Conservation (phyloP, 345 rosid genomes). For the Arabidopsis suecica region DNA sequence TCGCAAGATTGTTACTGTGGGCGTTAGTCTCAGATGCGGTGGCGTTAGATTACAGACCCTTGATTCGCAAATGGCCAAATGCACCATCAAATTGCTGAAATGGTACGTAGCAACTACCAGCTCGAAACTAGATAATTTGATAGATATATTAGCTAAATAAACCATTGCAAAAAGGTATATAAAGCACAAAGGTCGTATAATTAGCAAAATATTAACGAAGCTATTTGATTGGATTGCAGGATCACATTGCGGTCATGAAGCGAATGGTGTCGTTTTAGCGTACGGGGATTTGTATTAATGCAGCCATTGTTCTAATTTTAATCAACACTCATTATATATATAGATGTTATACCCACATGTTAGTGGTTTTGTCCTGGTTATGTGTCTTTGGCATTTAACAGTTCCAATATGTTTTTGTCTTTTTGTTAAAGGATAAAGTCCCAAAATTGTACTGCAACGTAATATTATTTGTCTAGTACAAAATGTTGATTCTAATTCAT, state of each 20-base stretch:
- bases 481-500: neutral
- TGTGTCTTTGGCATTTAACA: neutral
- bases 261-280: constrained; percentile 5
- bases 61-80: constrained; percentile 62
- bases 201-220: constrained; percentile 3
- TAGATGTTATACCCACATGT: neutral
- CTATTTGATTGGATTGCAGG: constrained; percentile 33
- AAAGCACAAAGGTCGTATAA: neutral
- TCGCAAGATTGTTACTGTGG: constrained; percentile 54
- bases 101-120: constrained; percentile 51
- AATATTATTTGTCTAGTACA: neutral
- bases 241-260: constrained; percentile 39
- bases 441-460: neutral
- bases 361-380: neutral
- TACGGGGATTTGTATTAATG: neutral
- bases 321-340: neutral
- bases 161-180: neutral
- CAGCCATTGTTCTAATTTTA: neutral
- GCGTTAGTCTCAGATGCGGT: constrained; percentile 56
- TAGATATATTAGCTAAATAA: neutral
- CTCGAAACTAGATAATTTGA: neutral
- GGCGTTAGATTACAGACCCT: constrained; percentile 54
- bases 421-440: neutral
- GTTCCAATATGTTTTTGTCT: neutral
- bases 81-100: constrained; percentile 58